Base-by-base conservation (phyloP, 1,139 yeast species). In the Taiozyma sp. region DNA sequence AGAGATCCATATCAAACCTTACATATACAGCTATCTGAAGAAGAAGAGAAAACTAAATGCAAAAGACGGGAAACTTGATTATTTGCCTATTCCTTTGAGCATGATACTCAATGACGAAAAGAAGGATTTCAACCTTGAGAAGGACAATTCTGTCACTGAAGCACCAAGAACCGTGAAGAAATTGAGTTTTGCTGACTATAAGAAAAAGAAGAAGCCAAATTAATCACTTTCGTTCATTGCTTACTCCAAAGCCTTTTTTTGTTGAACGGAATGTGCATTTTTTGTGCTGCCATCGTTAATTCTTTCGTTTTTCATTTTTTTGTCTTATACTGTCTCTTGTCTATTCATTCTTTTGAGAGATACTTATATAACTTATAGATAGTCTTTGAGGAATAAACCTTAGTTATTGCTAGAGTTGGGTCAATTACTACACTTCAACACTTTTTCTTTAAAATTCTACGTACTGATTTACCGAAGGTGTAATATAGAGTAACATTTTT, bases 141-240 rank as follows among this genome's bases (percentile, higher is more conserved):
- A 51, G 14, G 16, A n/a, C 16, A 24, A 23, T 9, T 7, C 48
- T 29, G 49, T 44, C 8, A 29, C 23, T 12, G 43, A 23, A 14
- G 32, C 42, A 10, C 56, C 57, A 16, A 52, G 51, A 38, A 59
- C 61, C 41, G 57, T 54, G 57, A 88, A 88, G 72, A 87, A 87
- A 67, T 71, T 88, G 54, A 85, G 92, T 38, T 84, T 89, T 69
- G 96, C 96, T 2, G 96, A 88, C 64, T 88, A 88, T 67, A 84
- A 83, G 66, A 84, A 81, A 71, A 85, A 84, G 67, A 82, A 78
- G 75, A 80, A 79, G 60, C 63, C 69, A 44, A 46, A 48, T 12
- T 42, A 28, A 48, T 9, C 7, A 9, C 23, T 9, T 4, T 38
- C 24, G 10, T 38, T 12, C 3, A 16, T 38, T 38, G 14, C 34